Base-by-base conservation (phyloP, 148 eudicot genomes). In the Euryodendron excelsum region DNA sequence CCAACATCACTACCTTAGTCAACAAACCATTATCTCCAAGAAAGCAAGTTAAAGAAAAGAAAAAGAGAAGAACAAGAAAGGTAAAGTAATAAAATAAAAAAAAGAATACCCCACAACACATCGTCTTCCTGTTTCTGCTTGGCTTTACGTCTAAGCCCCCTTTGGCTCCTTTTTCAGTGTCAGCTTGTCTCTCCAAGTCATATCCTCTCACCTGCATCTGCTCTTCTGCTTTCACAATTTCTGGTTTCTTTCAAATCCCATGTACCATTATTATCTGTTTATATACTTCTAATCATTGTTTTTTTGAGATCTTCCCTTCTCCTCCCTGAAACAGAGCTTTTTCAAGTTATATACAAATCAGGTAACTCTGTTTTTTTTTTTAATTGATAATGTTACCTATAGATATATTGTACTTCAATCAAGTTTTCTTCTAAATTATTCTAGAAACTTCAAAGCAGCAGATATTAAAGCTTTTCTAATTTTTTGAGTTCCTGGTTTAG, bases 1-100 rank as follows among this genome's bases (percentile, higher is more conserved):
- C 86, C 81, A 84, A 83, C 89, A 82, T 66, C 76, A 74, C 78
- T 72, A 74, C 76, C 84, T 80, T 80, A 84, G 94, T 88, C 94
- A 88, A 88, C 89, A 87, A 81, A 79, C 73, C 80, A 86, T 79
- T 75, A 76, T 74, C 79, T 82, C 73, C 73, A 83, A 83, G 62
- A 90, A 89, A 84, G 80, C 77, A 83, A 83, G 82, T 78, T 79
- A 80, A 82, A 81, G 82, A 77, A 81, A 86, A 84, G 83, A 47
- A 79, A 78, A 78, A 71, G 55, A 68, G 53, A 72, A 72, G 77
- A 84, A 86, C 79, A 82, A 78, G 71, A 74, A 59, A 83, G 72
- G 67, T 21, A 68, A 70, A 79, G 65, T 60, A 27, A 27, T 11
- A 50, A 50, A 71, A 28, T 17, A 9, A 50, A 67, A 20, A 60